Base-by-base conservation (phyloP, 108 stramenopile species). In the Discostella stelligeroides region DNA sequence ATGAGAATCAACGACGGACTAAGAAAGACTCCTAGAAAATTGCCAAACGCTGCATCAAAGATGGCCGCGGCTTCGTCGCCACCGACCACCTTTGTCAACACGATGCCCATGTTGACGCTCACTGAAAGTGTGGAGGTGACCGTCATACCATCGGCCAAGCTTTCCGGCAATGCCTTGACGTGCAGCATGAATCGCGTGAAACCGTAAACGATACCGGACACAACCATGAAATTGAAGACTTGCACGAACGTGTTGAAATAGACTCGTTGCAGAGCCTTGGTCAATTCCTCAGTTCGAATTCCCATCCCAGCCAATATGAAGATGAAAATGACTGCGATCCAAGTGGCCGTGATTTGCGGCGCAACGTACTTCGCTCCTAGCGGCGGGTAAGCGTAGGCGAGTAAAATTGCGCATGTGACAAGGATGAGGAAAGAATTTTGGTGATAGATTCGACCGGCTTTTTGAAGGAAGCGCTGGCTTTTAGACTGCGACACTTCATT, bases 51-150 rank as follows among this genome's bases (percentile, higher is more conserved):
- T 3, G 85, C 79, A 58, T 83, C 92, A 70, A 92, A 88, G 56
- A 96, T 82, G n/a, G 95, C 88, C 4, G 88, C 55, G 45, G 91
- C 91, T 63, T 92, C 92, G 61, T 96, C 95, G 2, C 95, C 95
- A 1, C 85, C 88, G 3, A 85, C 68, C 41, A 75, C 64, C 66
- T 85, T 90, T 28, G 90, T 92, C 43, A 96, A 72, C 13, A 95
- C 90, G 7, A 91, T 41, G 7, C 79, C 78, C 92, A 92, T 93
- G 54, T 92, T 96, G 34, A 96, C 84, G 11, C 92, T 91, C 46
- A 92, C 69, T 11, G 92, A 91, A 1, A 96, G 59, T 30, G 72
- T 82, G 41, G 90, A 73, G 34, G 84, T 87, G 23, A 96, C 82
- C 9, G 80, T 75, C 88, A 96, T 87, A 8, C 92, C 95, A 71